A percentile compares a stretch with the other conserved stretches of the same genome.
These are phyloP conservation scores for Talaromyces atroroseus DNA, from an alignment of 2,329 filamentous ascomycete species.

Conservation along the genomic window DNA sequence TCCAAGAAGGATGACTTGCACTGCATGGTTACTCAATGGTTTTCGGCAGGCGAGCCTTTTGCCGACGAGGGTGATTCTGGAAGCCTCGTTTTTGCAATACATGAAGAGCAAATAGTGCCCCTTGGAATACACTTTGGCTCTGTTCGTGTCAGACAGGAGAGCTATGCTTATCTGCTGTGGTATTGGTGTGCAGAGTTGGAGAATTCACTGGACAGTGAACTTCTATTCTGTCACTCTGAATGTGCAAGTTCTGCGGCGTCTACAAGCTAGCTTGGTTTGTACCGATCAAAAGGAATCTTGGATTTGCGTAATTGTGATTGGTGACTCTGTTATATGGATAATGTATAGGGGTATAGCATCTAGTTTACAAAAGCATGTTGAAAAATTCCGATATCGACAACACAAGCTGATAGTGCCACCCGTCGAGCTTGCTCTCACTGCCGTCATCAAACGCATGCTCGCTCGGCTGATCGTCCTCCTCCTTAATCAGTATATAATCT, in stretches of 20 bases:
- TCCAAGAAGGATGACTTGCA: neutral
- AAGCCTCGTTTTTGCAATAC: neutral
- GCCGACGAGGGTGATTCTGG: neutral
- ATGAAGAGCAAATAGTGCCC: neutral
- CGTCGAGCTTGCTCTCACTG: neutral
- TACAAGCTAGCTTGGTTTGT: neutral
- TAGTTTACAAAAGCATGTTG: neutral
- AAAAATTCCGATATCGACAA: neutral
- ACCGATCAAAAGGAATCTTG: too few relatives aligned
- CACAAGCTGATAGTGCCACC: neutral
- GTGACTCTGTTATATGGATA: neutral
- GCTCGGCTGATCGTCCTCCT: constrained; percentile 5
- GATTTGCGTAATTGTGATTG: too few relatives aligned
- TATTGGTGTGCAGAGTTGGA: neutral
- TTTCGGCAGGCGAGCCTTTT: neutral
- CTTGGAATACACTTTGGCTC: neutral
- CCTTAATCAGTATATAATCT: constrained; percentile 42
- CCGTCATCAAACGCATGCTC: neutral
- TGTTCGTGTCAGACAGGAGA: neutral
- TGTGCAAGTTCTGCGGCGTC: neutral
- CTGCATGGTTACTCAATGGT: neutral
- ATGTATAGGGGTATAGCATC: neutral
- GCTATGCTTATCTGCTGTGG: neutral
- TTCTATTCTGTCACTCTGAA: neutral
- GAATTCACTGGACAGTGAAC: neutral